Evolutionary conservation across 2,329 filamentous ascomycete species (phyloP).

Genomic region (Fusarium setosum): DNA sequence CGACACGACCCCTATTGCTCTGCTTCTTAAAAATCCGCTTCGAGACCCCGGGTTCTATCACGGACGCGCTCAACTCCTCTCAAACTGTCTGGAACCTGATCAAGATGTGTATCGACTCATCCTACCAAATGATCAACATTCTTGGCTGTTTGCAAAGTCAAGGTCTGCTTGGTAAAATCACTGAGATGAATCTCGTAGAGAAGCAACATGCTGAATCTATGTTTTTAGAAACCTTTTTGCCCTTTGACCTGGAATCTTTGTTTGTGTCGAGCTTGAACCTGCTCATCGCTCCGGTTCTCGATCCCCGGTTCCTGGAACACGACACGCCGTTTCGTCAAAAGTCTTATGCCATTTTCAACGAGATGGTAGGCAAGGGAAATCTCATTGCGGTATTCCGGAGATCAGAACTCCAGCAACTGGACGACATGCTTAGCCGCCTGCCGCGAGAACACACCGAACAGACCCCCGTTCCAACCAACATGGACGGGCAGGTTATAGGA

Average conservation of each 20-base stretch:
- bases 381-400: constrained; percentile 56
- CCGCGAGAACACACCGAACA: constrained; percentile 17
- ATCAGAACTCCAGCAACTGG: constrained; percentile 58
- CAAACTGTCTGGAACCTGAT: constrained; percentile 47
- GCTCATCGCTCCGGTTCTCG: constrained; percentile 51
- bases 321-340: constrained; percentile 53
- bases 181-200: background rate
- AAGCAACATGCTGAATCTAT: background rate
- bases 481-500: constrained; percentile 30
- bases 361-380: constrained; percentile 59
- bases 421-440: constrained; percentile 50
- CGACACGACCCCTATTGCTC: constrained; percentile 45
- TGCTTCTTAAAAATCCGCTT: constrained; percentile 48
- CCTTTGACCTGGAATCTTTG: constrained; percentile 58
- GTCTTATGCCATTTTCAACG: constrained; percentile 56
- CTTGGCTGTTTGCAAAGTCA: constrained; percentile 57
- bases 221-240: constrained; percentile 57
- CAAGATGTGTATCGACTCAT: constrained; percentile 50
- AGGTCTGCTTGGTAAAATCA: constrained; percentile 55
- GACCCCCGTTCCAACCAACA: background rate
- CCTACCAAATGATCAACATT: constrained; percentile 49
- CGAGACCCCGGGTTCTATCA: constrained; percentile 38
- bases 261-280: constrained; percentile 58
- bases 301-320: constrained; percentile 49
- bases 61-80: constrained; percentile 52